Base-by-base conservation (phyloP, 768 basidiomycete genomes). In the Naematelia aurantialba region DNA sequence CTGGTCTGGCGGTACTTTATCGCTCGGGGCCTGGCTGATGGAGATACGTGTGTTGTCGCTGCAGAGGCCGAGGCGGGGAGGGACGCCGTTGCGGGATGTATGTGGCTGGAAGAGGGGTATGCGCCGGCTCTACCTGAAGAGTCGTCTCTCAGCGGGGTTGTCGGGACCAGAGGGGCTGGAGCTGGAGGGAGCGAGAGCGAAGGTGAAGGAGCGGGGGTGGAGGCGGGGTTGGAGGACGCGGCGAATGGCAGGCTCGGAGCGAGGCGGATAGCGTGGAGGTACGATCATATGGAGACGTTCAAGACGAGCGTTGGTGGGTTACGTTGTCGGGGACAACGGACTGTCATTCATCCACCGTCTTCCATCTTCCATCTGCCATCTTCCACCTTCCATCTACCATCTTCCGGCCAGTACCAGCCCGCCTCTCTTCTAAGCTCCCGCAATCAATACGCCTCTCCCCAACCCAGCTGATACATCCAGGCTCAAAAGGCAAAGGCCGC, bases 231-330 rank as follows among this genome's bases (percentile, higher is more conserved):
- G 31, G 31, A 54, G 52, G 29, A 4, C 29, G 26, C 25, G 65
- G 66, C 3, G 62, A 68, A 44, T 69, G 72, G 50, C 31, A 82
- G 79, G 44, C 55, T 30, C 11, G 71, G 84, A 25, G 85, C 85
- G 67, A 88, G 93, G 64, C 94, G 89, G 79, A 98, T 99, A 68
- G 96, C 96, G 27, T 99, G 96, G 89, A 83, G 96, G 72, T 99
- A 99, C 77, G 90, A 91, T 70, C 83, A 86, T 58, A 89, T 97
- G 89, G 89, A 87, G 79, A 86, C 82, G 78, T 94, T 96, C 75
- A 84, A 89, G 79, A 96, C 92, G 3, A 91, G 89, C 1, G 85
- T 91, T 21, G 73, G 80, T 34, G 47, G 49, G 46, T 46, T 57
- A 26, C 59, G 60, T 63, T 47, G 56, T 60, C 58, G 45, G 22